Evolutionary conservation across 164 flowering plant genomes (phyloP).

Genomic region (grape (Vitis vinifera)): DNA sequence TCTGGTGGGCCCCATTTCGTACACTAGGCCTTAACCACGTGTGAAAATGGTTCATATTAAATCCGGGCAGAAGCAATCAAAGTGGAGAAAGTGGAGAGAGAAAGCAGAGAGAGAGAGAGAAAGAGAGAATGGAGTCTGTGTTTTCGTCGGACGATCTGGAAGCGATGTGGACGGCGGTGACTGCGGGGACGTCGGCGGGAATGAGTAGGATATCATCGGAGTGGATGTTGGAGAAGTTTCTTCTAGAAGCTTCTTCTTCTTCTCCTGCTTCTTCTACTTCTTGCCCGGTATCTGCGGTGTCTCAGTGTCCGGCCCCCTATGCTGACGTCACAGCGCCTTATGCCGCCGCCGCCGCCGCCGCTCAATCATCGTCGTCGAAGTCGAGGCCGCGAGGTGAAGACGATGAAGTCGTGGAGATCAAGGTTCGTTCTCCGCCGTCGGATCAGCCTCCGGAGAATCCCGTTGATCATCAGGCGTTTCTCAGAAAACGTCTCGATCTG

Average conservation of each 20-base stretch:
- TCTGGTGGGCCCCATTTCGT: too few relatives aligned
- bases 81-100: too few relatives aligned
- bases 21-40: too few relatives aligned
- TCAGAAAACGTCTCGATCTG: constrained; percentile 32
- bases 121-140: constrained; percentile 4
- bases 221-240: constrained; percentile 34
- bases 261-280: not conserved
- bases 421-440: constrained; percentile 10
- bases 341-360: not conserved
- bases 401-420: constrained; percentile 28
- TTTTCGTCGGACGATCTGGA: constrained; percentile 36
- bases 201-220: constrained; percentile 35
- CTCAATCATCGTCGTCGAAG: constrained; percentile 13
- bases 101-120: not conserved
- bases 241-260: constrained; percentile 24
- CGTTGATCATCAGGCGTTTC: constrained; percentile 30
- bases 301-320: not conserved
- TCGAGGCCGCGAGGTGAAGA: constrained; percentile 7
- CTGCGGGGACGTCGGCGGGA: constrained; percentile 4
- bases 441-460: constrained; percentile 13
- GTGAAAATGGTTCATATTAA: too few relatives aligned
- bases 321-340: not conserved
- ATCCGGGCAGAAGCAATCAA: too few relatives aligned
- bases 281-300: too few relatives aligned
- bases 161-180: constrained; percentile 20